Percentiles rank a stretch among this genome's conserved stretches.
These are phyloP conservation scores for Panicum hallii DNA, from an alignment of 202 grass and related monocot species.

Conservation along the genomic window DNA sequence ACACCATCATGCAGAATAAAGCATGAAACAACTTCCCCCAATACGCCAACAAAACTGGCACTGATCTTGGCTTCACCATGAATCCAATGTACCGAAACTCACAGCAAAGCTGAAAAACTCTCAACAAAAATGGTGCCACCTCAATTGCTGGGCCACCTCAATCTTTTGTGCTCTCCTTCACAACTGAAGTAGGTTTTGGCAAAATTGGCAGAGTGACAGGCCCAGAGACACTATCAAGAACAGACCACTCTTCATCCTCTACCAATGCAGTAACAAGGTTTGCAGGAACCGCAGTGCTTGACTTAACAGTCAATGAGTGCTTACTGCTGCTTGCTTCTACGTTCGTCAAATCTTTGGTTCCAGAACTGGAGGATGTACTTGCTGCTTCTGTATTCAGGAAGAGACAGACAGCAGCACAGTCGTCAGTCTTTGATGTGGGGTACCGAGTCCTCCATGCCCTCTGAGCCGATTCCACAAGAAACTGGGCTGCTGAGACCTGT, in stretches of 20 bases:
- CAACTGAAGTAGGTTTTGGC: slow-evolving; percentile 47
- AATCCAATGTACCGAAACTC: slow-evolving; percentile 3
- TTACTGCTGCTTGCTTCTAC: slow-evolving; percentile 37
- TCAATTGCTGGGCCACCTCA: slow-evolving; percentile 5
- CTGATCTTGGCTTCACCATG: slow-evolving; percentile 2
- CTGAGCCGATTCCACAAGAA: slow-evolving; percentile 73
- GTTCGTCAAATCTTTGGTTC: slow-evolving; percentile 6
- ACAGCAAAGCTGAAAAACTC: slow-evolving; percentile 9
- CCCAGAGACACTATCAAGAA: slow-evolving; percentile 33
- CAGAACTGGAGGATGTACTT: slow-evolving; percentile 20
- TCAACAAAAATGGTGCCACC: slow-evolving; percentile 16
- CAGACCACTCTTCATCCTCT: slow-evolving; percentile 30
- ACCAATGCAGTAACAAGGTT: slow-evolving; percentile 43
- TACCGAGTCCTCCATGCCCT: slow-evolving; percentile 65
- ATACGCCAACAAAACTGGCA: slow-evolving; percentile 44
- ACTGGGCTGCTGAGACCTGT: slow-evolving; percentile 63
- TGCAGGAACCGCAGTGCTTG: slow-evolving; percentile 32
- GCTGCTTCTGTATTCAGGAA: slow-evolving; percentile 62
- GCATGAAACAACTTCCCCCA: slow-evolving; percentile 29
- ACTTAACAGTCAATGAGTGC: slow-evolving; percentile 48
- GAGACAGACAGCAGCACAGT: slow-evolving; percentile 88
- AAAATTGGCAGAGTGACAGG: slow-evolving; percentile 51
- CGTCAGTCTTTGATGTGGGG: slow-evolving; percentile 77
- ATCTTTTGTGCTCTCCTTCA: slow-evolving; percentile 16
- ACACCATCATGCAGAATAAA: slow-evolving; percentile 27